Base-by-base conservation (phyloP, 306 rosid genomes). In the Ceratonia siliqua region DNA sequence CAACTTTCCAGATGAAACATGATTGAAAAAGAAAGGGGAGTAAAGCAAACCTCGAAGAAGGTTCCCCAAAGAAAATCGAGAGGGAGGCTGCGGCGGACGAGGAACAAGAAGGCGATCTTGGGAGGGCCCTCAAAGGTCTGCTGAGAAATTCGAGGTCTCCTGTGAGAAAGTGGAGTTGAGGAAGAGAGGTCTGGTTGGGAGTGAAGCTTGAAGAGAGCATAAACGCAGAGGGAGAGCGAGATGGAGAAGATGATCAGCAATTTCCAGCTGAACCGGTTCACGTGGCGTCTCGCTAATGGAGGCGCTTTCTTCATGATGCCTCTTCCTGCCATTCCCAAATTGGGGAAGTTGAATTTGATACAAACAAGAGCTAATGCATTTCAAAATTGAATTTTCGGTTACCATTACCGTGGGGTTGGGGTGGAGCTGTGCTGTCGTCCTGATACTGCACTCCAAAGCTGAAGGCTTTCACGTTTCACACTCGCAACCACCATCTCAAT, bases 31-130 rank as follows among this genome's bases (percentile, higher is more conserved):
- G 8, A 6, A n/a, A 0, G 4, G 8, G 14, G 28, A 46, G 36
- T 10, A 5, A 7, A 5, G 5, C 21, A 22, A 61, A 94, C 98
- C 98, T 94, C 86, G 45, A 94, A 90, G 87, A 94, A 94, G 46
- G 81, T 42, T 20, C 59, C 97, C 99, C 97, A 94, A 25, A 94
- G 93, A 73, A 94, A 94, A 86, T 92, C 99, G 36, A 94, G 96
- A 12, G 99, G 97, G 22, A 94, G 79, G 65, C 79, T 75, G 6
- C 83, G 93, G 54, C 99, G 97, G 49, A 80, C 89, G 81, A 94
- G 96, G 64, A 92, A 94, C 10, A 94, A 76, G 61, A 92, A 94
- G 7, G 99, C 96, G 80, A 94, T 79, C 90, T 87, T 94, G 41
- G 99, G 89, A 66, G 85, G 82, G 6, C 97, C 96, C 0, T 68